Evolutionary conservation across 768 basidiomycete species (phyloP).

Genomic region (Fistulinella prunicolor): DNA sequence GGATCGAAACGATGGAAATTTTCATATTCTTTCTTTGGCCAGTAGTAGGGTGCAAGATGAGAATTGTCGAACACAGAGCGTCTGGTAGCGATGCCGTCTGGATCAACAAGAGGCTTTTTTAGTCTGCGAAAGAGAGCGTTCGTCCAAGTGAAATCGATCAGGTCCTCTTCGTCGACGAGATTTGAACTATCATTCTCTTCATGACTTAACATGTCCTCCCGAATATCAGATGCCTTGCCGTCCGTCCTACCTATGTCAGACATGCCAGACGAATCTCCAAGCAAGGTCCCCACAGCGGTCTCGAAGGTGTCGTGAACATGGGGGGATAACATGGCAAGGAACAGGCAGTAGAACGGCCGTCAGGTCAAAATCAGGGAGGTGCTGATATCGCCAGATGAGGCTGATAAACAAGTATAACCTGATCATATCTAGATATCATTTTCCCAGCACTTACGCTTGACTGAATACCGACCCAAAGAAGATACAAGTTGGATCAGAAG

Average conservation of each 20-base stretch:
- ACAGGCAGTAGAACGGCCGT: no score
- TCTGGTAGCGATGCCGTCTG: conserved; percentile 43
- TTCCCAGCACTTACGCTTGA: no score
- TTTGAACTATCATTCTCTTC: neutral
- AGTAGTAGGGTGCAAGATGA: conserved; percentile 28
- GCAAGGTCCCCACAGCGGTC: neutral
- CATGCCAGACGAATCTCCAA: neutral
- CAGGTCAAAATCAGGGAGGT: no score
- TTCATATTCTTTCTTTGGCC: conserved; percentile 52
- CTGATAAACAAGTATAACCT: no score
- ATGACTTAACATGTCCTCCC: neutral
- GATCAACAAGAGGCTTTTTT: conserved; percentile 7
- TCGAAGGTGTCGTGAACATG: neutral
- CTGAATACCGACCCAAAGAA: no score
- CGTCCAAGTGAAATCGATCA: neutral
- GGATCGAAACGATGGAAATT: conserved; percentile 57
- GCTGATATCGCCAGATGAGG: no score
- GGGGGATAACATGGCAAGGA: neutral
- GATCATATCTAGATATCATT: no score
- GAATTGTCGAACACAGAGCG: conserved; percentile 53
- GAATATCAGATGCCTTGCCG: neutral
- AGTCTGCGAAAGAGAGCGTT: conserved; percentile 7
- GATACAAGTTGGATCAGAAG: no score
- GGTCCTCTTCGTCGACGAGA: conserved; percentile 11
- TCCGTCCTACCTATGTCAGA: neutral